Conservation (phyloP, 2,329 filamentous ascomycete species). For the Talaromyces sp. region DNA sequence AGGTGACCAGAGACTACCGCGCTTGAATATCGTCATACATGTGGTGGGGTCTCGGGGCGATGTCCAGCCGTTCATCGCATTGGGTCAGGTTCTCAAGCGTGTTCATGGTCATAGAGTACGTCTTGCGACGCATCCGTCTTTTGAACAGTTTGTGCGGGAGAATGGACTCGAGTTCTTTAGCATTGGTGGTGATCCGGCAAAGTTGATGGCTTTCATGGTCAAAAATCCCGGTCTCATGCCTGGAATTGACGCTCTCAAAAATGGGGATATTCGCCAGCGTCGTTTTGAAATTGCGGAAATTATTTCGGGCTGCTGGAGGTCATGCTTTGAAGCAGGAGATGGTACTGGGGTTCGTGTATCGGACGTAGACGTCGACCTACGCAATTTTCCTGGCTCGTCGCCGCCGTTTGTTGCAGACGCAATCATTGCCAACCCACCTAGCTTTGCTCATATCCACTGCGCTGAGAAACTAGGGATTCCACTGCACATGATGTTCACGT, state of each 20-base stretch:
- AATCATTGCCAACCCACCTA: slow-evolving; percentile 81
- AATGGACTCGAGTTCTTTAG: slow-evolving; percentile 70
- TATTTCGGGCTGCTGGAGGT: slow-evolving; percentile 79
- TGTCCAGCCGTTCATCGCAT: slow-evolving; percentile 68
- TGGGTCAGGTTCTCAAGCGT: slow-evolving; percentile 60
- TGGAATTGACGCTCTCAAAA: slow-evolving; percentile 68
- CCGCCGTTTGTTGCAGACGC: slow-evolving; percentile 75
- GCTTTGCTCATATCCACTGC: slow-evolving; percentile 72
- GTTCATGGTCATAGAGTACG: slow-evolving; percentile 66
- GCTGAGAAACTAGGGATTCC: slow-evolving; percentile 74
- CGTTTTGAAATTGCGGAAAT: slow-evolving; percentile 72
- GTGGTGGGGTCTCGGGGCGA: slow-evolving; percentile 71
- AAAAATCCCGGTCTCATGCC: slow-evolving; percentile 85
- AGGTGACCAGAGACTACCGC: slow-evolving; percentile 36
- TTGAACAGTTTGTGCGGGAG: slow-evolving; percentile 63
- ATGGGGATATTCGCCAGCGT: slow-evolving; percentile 69
- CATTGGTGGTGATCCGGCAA: slow-evolving; percentile 69
- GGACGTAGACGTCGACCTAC: slow-evolving; percentile 36
- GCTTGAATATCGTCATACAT: slow-evolving; percentile 63
- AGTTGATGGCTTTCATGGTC: slow-evolving; percentile 86
- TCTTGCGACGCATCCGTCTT: slow-evolving; percentile 66
- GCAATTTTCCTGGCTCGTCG: slow-evolving; percentile 22
- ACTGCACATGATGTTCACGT: slow-evolving; percentile 84
- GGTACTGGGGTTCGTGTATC: slow-evolving; percentile 40
- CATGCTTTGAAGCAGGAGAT: slow-evolving; percentile 74